Conservation (phyloP, 805 yeast genomes). For the Nakazawaea ambrosiae region DNA sequence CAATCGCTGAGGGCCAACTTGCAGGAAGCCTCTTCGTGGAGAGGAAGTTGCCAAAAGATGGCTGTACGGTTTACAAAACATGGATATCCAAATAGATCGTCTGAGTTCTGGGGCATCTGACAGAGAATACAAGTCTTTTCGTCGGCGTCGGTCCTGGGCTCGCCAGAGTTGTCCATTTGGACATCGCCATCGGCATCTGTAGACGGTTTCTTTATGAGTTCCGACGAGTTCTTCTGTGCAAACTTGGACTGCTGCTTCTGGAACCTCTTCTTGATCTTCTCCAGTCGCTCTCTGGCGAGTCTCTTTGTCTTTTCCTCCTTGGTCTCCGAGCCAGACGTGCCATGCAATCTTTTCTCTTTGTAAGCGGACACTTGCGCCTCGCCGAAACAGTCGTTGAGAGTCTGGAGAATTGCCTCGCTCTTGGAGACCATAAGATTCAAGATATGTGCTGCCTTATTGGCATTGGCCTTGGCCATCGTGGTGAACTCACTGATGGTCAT, state of each 20-base stretch:
- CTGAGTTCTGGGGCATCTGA: conserved; percentile 40
- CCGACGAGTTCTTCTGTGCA: conserved; percentile 26
- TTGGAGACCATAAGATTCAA: conserved; percentile 43
- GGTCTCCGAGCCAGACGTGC: conserved; percentile 37
- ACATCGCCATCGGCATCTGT: conserved; percentile 16
- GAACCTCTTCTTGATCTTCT: conserved; percentile 54
- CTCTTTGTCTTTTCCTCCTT: conserved; percentile 49
- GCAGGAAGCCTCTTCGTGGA: conserved; percentile 13
- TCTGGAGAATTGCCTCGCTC: conserved; percentile 42
- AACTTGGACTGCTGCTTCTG: conserved; percentile 44
- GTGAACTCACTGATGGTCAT: conserved; percentile 41
- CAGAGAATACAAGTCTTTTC: conserved; percentile 49
- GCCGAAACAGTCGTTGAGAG: conserved; percentile 53
- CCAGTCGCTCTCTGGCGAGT: conserved; percentile 55
- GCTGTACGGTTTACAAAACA: conserved; percentile 39
- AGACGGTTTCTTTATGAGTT: neutral
- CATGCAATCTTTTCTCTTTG: conserved; percentile 37
- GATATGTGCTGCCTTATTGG: conserved; percentile 50
- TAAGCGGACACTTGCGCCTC: conserved; percentile 41
- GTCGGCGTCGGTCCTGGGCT: conserved; percentile 17
- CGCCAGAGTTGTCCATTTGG: conserved; percentile 15
- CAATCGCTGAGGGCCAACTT: conserved; percentile 22
- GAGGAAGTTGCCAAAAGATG: conserved; percentile 41
- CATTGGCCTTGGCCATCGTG: conserved; percentile 39
- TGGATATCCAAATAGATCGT: conserved; percentile 54